Percentiles rank a stretch among this genome's conserved stretches.
These are phyloP conservation scores for Xylaria hypoxylon DNA, from an alignment of 2,329 filamentous ascomycete species.

Conservation along the genomic window DNA sequence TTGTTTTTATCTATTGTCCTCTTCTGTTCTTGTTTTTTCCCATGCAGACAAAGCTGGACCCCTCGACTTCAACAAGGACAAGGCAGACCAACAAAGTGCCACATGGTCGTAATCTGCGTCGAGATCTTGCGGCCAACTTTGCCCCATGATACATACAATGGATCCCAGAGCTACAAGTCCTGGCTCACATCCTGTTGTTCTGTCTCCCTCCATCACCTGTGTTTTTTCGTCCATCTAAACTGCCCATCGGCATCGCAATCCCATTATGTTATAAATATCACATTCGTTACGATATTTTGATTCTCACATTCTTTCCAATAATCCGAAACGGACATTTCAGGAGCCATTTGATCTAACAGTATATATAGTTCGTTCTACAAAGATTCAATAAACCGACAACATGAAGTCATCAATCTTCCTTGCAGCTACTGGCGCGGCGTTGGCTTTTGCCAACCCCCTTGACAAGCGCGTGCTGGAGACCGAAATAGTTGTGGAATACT, in stretches of 20 bases:
- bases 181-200: neutral
- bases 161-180: constrained; percentile 23
- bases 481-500: constrained; percentile 49
- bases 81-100: constrained; percentile 21
- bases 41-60: constrained; percentile 1
- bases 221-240: constrained; percentile 4
- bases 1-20: constrained; percentile 6
- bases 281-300: constrained; percentile 32
- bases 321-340: neutral
- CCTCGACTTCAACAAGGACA: constrained; percentile 15
- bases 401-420: constrained; percentile 57
- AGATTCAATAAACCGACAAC: constrained; percentile 43
- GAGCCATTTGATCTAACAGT: constrained; percentile 19
- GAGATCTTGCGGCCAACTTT: constrained; percentile 12
- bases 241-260: neutral
- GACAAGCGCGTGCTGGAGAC: constrained; percentile 51
- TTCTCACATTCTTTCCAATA: constrained; percentile 30
- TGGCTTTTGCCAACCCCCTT: constrained; percentile 52
- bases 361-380: constrained; percentile 32
- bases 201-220: neutral
- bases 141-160: constrained; percentile 18
- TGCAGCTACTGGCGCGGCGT: constrained; percentile 50
- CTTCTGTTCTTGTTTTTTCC: constrained; percentile 10
- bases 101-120: neutral
- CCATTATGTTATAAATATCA: constrained; percentile 27